Evolutionary conservation across 495 filamentous ascomycete genomes (phyloP), one percentile per base, ranked within the genome.

Genomic region (Penicillium simplicissimum): DNA sequence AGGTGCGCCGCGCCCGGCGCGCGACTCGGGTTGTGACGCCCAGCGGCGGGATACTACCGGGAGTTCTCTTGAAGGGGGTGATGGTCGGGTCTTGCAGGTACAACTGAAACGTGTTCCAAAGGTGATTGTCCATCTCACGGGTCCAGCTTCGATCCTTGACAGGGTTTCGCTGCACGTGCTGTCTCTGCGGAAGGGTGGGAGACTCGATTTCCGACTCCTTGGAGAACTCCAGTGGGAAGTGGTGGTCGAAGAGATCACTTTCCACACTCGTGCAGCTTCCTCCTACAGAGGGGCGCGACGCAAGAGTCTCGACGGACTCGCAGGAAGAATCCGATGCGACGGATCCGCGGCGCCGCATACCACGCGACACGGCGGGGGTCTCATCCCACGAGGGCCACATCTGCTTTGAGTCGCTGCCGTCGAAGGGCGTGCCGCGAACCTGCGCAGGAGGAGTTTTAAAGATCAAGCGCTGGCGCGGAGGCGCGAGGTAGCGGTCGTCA

Each of bases 31-130:
- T 83, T 67, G 92, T 94, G 35, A 98, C 91, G 8, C 95, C 96
- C 38, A 95, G 81, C 13, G 95, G 95, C 23, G 95, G 95, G 38
- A 93, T 85, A 57, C 85, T 84, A 55, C 91, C 93, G 21, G 94
- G 92, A 15, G 93, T 85, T 78, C 91, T 89, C 66, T 93, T 93
- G 76, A 98, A 94, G 0, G 95, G 95, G 2, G 95, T 98, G 31
- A 96, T 89, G 10, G 89, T 92, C 35, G 95, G 93, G 71, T 98
- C 92, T 64, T 93, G 89, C 11, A 97, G 79, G 69, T 97, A 98
- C 10, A 90, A 72, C 64, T 90, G 79, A 69, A 96, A 98, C 2
- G 90, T 93, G 36, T 90, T 87, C 96, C 96, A 98, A 33, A 98
- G 75, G 70, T 98, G 95, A 37, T 88, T 87, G 74, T 93, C 93